Base-by-base conservation (phyloP, 2,329 filamentous ascomycete species). In the Exophiala aquamarina region DNA sequence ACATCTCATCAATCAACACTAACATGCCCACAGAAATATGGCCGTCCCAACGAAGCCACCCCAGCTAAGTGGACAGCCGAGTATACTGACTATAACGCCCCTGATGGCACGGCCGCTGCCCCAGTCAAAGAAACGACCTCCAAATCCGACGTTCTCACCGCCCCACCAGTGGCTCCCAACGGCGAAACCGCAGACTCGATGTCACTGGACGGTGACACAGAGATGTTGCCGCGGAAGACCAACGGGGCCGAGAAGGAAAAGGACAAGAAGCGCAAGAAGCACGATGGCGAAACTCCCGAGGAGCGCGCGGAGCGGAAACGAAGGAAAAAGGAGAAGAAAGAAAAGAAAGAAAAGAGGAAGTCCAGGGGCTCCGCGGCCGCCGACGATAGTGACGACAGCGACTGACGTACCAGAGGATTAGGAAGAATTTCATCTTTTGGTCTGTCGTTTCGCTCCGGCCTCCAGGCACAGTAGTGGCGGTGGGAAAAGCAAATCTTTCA, bases 41-140 rank as follows among this genome's bases (percentile, higher is more conserved):
- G 93, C 59, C 86, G 91, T 49, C 72, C 87, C 61, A 98, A 97
- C 70, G 92, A 96, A 69, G 83, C 84, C 56, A 98, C 93, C 4
- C 93, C 93, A 19, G 83, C 90, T 61, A 89, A 93, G 73, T 98
- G 93, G 93, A 90, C 87, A 60, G 73, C 81, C 29, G 87, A 88
- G 59, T 98, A 98, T 80, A 92, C 90, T 72, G 93, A 97, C 75
- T 95, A 84, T 75, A 84, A 79, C 63, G 74, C 78, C 13, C 78
- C 79, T 36, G 66, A 70, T 15, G 68, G 74, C 10, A 65, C 71
- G 6, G 66, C 69, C 5, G 69, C 74, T 0, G 71, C 74, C 28
- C 67, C 75, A 28, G 64, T 72, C 15, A 64, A 71, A 49, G 70
- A 77, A 47, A 63, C 69, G 10, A 69, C 71, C 6, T 59, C 63